phyloP scores from a whole-genome alignment of 2,329 filamentous ascomycete species.

The Neodidymelliopsis sp. region DNA sequence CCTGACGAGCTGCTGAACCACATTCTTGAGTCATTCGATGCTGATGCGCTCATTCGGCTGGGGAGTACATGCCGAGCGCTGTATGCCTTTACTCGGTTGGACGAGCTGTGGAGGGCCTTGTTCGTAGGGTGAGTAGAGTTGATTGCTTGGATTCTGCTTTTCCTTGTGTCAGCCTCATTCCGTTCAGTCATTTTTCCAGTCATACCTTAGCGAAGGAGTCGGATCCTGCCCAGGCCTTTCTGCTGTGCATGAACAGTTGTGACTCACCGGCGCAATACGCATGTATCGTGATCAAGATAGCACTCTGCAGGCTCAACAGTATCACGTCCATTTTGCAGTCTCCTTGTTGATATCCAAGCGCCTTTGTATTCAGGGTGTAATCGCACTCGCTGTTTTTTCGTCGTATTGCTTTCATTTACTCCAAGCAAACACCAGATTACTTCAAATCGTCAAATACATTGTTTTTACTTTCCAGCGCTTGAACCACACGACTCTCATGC shows the following conservation, averaged over 20 bases:
- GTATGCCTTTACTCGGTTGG: conserved; percentile 82
- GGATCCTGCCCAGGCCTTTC: neutral
- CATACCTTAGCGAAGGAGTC: neutral
- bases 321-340: no score
- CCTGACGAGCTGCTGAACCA: conserved; percentile 83
- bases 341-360: no score
- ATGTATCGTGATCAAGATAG: no score
- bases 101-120: conserved; percentile 88
- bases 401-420: neutral
- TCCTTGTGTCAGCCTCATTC: conserved; percentile 2
- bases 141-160: conserved; percentile 18
- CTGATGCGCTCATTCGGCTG: conserved; percentile 66
- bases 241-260: neutral
- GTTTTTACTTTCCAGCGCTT: neutral
- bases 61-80: conserved; percentile 84
- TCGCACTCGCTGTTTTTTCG: no score
- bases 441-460: conserved; percentile 4
- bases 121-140: conserved; percentile 82
- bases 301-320: no score
- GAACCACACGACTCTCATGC: neutral
- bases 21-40: conserved; percentile 78
- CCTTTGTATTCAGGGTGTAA: no score
- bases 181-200: neutral
- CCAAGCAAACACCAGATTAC: neutral
- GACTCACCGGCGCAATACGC: neutral